phyloP scores from a whole-genome alignment of 352 stramenopile genomes.

The Pythium utonaiense region DNA sequence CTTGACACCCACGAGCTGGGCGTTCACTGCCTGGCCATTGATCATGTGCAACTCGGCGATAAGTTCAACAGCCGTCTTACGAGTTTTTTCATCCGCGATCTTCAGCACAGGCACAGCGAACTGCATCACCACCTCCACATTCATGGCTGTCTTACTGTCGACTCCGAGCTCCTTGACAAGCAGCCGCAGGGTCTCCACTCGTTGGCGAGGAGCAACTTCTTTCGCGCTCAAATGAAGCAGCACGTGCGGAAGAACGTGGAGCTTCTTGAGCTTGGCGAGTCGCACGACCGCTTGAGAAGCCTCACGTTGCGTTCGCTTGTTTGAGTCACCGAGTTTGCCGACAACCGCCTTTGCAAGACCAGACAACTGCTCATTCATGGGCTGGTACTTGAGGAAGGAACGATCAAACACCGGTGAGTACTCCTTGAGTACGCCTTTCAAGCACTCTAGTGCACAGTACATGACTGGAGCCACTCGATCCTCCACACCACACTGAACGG shows the following conservation, averaged over 20 bases:
- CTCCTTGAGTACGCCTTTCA: slow-evolving; percentile 59
- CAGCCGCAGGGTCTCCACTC: slow-evolving; percentile 54
- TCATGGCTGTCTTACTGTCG: slow-evolving; percentile 31
- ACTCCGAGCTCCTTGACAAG: slow-evolving; percentile 56
- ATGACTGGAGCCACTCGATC: slow-evolving; percentile 77
- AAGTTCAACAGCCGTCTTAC: slow-evolving; percentile 63
- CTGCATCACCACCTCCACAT: slow-evolving; percentile 59
- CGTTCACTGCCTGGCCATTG: slow-evolving; percentile 33
- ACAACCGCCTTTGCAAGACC: slow-evolving; percentile 45
- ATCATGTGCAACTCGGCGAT: slow-evolving; percentile 56
- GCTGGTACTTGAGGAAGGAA: slow-evolving; percentile 33
- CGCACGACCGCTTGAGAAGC: slow-evolving; percentile 53
- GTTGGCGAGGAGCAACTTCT: slow-evolving; percentile 46
- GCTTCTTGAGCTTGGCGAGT: slow-evolving; percentile 56
- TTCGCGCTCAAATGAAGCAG: slow-evolving; percentile 59
- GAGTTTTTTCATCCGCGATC: slow-evolving; percentile 75
- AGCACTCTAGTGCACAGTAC: slow-evolving; percentile 78
- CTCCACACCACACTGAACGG: slow-evolving; percentile 68
- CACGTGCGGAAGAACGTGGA: slow-evolving; percentile 52
- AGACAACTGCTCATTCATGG: slow-evolving; percentile 60
- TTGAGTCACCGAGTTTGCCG: slow-evolving; percentile 69
- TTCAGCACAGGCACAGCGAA: slow-evolving; percentile 68
- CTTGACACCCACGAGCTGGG: slow-evolving; percentile 47
- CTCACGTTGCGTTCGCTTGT: slow-evolving; percentile 81
- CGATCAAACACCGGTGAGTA: slow-evolving; percentile 51